Conservation (phyloP, 495 filamentous ascomycete species). For the Neurospora sp. region DNA sequence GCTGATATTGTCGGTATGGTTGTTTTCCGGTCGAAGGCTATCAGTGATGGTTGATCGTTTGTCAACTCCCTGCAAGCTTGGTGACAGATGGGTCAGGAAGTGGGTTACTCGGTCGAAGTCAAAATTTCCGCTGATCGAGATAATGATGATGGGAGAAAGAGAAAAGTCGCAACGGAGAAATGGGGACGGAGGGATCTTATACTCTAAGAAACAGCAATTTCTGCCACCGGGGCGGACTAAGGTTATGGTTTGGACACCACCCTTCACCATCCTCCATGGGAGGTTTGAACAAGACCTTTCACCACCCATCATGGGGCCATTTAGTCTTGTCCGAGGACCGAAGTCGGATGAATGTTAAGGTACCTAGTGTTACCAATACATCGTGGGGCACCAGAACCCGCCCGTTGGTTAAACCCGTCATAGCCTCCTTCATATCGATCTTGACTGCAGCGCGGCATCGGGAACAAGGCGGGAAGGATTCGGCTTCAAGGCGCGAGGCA, state of each 20-base stretch:
- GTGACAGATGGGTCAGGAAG: background rate
- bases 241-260: background rate
- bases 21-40: background rate
- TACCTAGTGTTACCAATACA: no score
- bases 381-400: no score
- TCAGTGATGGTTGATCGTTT: background rate
- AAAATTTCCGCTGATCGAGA: background rate
- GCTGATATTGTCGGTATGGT: background rate
- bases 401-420: no score
- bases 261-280: background rate
- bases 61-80: background rate
- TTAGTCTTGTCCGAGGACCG: background rate
- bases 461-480: no score
- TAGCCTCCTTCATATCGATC: no score
- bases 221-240: background rate
- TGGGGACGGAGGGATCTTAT: background rate
- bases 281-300: background rate
- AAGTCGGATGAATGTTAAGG: background rate
- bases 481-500: no score
- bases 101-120: background rate
- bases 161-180: background rate
- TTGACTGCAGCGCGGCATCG: no score
- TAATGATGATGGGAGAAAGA: background rate
- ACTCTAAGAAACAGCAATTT: background rate
- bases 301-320: background rate